phyloP scores from a whole-genome alignment of 305 asterid species.

The Fraxinus dipetala region DNA sequence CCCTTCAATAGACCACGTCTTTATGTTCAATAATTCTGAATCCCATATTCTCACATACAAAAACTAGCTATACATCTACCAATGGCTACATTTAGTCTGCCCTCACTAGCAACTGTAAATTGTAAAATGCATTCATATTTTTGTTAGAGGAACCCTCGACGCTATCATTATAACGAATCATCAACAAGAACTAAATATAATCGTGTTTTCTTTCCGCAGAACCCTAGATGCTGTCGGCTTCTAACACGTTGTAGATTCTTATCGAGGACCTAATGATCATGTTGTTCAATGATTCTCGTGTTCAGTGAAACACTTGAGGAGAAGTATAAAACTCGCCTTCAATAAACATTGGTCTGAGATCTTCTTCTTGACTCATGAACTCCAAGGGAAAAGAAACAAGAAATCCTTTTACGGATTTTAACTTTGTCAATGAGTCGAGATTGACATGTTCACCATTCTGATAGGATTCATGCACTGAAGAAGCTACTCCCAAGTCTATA shows the following conservation, averaged over 20 bases:
- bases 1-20: constrained; percentile 1
- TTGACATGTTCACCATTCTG: constrained; percentile 39
- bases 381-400: constrained; percentile 85
- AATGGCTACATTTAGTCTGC: neutral
- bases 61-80: constrained; percentile 1
- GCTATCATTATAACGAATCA: neutral
- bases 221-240: neutral
- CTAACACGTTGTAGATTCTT: neutral
- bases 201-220: neutral
- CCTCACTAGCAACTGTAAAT: constrained; percentile 3
- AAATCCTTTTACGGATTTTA: constrained; percentile 61
- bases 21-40: neutral
- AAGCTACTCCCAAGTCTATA: constrained; percentile 86
- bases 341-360: constrained; percentile 77
- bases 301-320: constrained; percentile 76
- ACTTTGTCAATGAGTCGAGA: constrained; percentile 40
- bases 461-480: constrained; percentile 45
- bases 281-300: neutral
- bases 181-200: neutral
- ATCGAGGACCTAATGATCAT: neutral
- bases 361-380: constrained; percentile 78
- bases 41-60: neutral
- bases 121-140: neutral
- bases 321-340: constrained; percentile 91
- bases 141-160: neutral